Base-by-base conservation (phyloP, 108 stramenopile species). In the Fistulifera pelliculosa region DNA sequence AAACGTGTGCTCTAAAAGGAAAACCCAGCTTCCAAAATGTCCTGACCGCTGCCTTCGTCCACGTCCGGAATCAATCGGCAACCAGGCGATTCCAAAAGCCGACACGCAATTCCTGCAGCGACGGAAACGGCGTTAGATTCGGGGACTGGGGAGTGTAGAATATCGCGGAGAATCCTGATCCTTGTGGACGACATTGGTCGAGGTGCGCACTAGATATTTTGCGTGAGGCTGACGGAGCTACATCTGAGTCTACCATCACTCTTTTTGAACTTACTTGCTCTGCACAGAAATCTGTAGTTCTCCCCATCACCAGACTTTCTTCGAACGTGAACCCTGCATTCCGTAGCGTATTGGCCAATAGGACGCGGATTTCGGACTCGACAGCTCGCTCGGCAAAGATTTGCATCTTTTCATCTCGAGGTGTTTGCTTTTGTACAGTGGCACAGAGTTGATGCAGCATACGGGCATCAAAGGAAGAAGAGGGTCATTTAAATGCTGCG, bases 131-230 rank as follows among this genome's bases (percentile, higher is more conserved):
- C 25, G 1, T 25, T 2, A 1, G 39, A 15, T 5, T 31, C 16
- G 39, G 19, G 13, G 12, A 39, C 15, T 22, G 35, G 14, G 17
- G 17, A 12, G 35, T 6, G n/a, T 1, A 54, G 15, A 4, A 53
- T 41, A 49, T 51, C 31, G 11, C 65, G 49, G 15, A 66, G 49
- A 24, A 50, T 35, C 2, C 50, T 18, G 16, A 25, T 1, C 58
- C 58, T 28, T 22, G 24, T 1, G 48, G 18, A 14, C 19, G 60
- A 61, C 60, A 71, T 15, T 39, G 38, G 13, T 21, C 38, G 11
- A 60, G 31, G 50, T 71, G 70, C n/a, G 70, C 70, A 10, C 64
- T 47, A 13, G 70, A 71, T 42, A 71, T 51, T 43, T 45, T 47
- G 25, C 55, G 52, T n/a, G 60, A 57, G 21, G 59, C 70, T 21